Evolutionary conservation across 208 protist genomes (phyloP).

Genomic region (Leptomonas seymouri): DNA sequence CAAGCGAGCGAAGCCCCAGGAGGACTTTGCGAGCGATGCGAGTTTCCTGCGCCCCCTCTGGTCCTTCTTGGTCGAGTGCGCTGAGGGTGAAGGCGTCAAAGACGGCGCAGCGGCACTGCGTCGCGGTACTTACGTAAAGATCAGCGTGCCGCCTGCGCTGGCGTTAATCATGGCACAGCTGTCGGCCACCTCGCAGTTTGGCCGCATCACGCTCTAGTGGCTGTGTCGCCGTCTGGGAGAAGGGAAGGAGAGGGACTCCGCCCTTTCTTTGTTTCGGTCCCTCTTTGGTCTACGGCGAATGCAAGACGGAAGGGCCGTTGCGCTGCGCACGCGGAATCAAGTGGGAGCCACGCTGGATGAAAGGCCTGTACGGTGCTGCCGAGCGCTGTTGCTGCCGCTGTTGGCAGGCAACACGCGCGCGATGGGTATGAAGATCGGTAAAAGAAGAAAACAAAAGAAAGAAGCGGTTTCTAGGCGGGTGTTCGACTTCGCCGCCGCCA

Average conservation of each 20-base stretch:
- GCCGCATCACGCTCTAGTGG: slow-evolving; percentile 51
- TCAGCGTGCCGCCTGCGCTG: slow-evolving; percentile 54
- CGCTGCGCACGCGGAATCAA: no score
- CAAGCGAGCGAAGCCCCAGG: not conserved
- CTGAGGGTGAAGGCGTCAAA: slow-evolving; percentile 44
- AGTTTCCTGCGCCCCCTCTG: slow-evolving; percentile 61
- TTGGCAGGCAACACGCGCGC: no score
- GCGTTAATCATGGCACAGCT: slow-evolving; percentile 57
- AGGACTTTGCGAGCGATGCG: slow-evolving; percentile 51
- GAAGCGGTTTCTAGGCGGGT: not conserved
- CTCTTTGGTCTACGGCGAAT: no score
- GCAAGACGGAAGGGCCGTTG: no score
- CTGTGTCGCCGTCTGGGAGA: not conserved
- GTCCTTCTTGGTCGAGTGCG: slow-evolving; percentile 67
- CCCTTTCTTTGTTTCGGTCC: no score
- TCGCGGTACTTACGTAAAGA: slow-evolving; percentile 46
- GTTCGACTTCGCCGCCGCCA: no score
- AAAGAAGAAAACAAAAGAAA: slow-evolving; percentile 9
- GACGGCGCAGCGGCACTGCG: slow-evolving; percentile 42
- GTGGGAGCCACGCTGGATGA: no score
- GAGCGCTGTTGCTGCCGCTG: no score
- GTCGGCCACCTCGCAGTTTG: slow-evolving; percentile 46
- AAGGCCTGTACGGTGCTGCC: no score
- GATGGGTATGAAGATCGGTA: no score
- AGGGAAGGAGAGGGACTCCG: no score